These are phyloP conservation scores for Metschnikowia matae DNA, from an alignment of 805 yeast genomes.

Conservation along the genomic window DNA sequence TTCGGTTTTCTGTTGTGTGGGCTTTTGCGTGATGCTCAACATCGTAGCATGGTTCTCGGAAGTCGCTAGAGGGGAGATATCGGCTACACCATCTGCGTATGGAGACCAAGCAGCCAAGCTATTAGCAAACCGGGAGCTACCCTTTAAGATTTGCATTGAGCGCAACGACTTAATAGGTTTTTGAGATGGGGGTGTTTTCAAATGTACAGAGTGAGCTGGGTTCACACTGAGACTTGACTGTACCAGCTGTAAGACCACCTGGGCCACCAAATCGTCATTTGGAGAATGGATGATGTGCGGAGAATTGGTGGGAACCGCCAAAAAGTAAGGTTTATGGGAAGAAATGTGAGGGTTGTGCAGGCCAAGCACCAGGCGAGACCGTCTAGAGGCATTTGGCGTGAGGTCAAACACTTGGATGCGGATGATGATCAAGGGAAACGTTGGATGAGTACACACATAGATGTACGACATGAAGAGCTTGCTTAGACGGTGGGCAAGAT, in stretches of 20 bases:
- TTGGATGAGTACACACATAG: slow-evolving; percentile 63
- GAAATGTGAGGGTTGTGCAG: slow-evolving; percentile 37
- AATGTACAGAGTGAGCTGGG: slow-evolving; percentile 37
- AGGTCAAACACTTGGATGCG: slow-evolving; percentile 68
- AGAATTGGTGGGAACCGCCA: slow-evolving; percentile 65
- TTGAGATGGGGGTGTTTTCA: slow-evolving; percentile 37
- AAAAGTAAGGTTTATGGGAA: slow-evolving; percentile 58
- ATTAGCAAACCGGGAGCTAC: slow-evolving; percentile 57
- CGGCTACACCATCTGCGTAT: slow-evolving; percentile 66
- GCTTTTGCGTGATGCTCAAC: slow-evolving; percentile 7
- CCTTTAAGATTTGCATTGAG: slow-evolving; percentile 54
- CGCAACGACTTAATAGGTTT: slow-evolving; percentile 43
- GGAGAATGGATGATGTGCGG: slow-evolving; percentile 61
- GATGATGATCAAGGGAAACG: slow-evolving; percentile 54
- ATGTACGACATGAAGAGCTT: slow-evolving; percentile 58
- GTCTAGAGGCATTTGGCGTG: slow-evolving; percentile 11
- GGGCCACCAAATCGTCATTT: slow-evolving; percentile 39
- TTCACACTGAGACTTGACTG: slow-evolving; percentile 48
- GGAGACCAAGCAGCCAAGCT: slow-evolving; percentile 71
- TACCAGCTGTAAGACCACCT: slow-evolving; percentile 57
- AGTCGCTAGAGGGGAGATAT: slow-evolving; percentile 57
- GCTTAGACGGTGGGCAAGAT: slow-evolving; percentile 45
- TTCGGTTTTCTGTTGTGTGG: slow-evolving; percentile 10
- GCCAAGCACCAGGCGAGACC: not conserved
- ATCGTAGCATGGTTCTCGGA: slow-evolving; percentile 40